Evolutionary conservation across 805 yeast genomes (phyloP).

Genomic region (Saccharomycopsis selenospora): DNA sequence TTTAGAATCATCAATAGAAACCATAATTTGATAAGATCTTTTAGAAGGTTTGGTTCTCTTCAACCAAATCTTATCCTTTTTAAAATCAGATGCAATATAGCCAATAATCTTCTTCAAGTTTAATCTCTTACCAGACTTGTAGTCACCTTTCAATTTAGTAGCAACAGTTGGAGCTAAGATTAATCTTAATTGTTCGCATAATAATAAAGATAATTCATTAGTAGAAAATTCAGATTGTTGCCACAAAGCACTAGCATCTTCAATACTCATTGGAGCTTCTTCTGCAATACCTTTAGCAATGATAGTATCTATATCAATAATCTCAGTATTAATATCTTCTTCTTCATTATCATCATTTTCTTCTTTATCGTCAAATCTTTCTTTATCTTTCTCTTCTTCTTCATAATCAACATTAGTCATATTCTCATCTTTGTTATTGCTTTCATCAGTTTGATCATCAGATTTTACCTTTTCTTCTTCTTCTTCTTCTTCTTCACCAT

Average conservation of each 20-base stretch:
- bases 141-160: conserved; percentile 92
- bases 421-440: conserved; percentile 36
- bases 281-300: conserved; percentile 23
- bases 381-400: conserved; percentile 31
- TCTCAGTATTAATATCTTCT: conserved; percentile 26
- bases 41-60: conserved; percentile 96
- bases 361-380: conserved; percentile 35
- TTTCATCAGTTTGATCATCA: conserved; percentile 31
- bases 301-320: conserved; percentile 25
- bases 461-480: conserved; percentile 28
- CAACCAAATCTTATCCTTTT: conserved; percentile 97
- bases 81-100: conserved; percentile 93
- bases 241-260: conserved; percentile 77
- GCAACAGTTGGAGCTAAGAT: conserved; percentile 94
- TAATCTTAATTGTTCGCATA: conserved; percentile 87
- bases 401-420: conserved; percentile 27
- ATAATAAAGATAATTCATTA: conserved; percentile 74
- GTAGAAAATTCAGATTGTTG: conserved; percentile 75
- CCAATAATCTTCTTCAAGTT: conserved; percentile 98
- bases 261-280: conserved; percentile 41
- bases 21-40: conserved; percentile 95
- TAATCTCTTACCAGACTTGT: conserved; percentile 92
- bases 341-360: conserved; percentile 26
- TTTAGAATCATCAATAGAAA: conserved; percentile 94
- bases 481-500: conserved; percentile 23